Base-by-base conservation (phyloP, 768 basidiomycete genomes). In the Gloeophyllum trabeum region DNA sequence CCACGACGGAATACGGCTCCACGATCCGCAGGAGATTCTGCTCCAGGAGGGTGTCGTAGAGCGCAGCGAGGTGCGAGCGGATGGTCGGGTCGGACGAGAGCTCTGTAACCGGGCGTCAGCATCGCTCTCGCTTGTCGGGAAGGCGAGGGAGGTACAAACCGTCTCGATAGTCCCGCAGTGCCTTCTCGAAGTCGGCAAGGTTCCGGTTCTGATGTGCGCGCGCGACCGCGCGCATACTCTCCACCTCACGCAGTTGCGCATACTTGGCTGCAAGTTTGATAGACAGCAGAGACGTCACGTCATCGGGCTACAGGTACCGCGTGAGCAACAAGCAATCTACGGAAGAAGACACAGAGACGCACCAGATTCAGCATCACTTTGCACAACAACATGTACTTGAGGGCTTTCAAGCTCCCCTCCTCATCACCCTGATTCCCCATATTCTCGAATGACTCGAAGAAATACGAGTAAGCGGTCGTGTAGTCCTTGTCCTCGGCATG, bases 401-500 rank as follows among this genome's bases (percentile, higher is more conserved):
- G 67, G 4, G 91, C 91, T 1, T 73, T 76, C 16, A 96, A 67
- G 1, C 91, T 90, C 26, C 61, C 54, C 1, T 63, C 60, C 43
- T 64, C 69, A 32, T 89, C 81, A 16, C 83, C 91, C 44, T 90
- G 83, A 2, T 78, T 59, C 32, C 77, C 76, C 49, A 91, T 67
- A 40, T 81, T 91, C 62, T 99, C 96, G 48, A 98, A 97, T 2
- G 91, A 81, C 62, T 98, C 94, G 51, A 88, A 91, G 64, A 97
- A 98, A 65, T 98, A 99, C 0, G 88, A 91, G 61, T 96, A 96
- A 18, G 81, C 94, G 0, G 94, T 99, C 44, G 76, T 93, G 61
- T 96, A 98, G 61, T 98, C 94, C 56, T 93, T 94, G 54, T 99
- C 94, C 51, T 99, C 93, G 0, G 94, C 92, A 53, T 96, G 90